Percentiles rank a stretch among this genome's conserved stretches.
These are phyloP conservation scores for Rosa chinensis DNA, from an alignment of 306 rosid species.

Conservation along the genomic window DNA sequence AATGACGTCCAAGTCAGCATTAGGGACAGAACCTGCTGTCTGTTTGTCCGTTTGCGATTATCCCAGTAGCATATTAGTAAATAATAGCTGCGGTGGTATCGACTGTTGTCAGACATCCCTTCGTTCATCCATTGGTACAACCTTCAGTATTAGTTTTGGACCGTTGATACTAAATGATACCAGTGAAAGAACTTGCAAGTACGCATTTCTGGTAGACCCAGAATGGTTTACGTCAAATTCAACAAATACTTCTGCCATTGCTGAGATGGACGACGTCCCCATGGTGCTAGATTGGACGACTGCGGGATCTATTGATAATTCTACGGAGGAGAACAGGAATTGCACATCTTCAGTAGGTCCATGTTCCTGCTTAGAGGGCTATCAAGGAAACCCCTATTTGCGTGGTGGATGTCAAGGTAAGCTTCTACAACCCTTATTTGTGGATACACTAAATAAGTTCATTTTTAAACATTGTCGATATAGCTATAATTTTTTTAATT, in stretches of 20 bases:
- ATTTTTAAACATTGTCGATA: no score
- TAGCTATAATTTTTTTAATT: no score
- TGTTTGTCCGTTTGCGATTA: neutral
- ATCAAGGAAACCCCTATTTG: slow-evolving; percentile 16
- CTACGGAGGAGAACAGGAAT: no score
- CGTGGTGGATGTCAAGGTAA: slow-evolving; percentile 7
- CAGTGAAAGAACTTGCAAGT: neutral
- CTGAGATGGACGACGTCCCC: neutral
- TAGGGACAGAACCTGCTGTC: no score
- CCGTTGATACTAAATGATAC: no score
- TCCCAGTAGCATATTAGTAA: neutral
- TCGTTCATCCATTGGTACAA: neutral
- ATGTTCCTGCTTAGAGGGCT: neutral
- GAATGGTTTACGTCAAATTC: slow-evolving; percentile 1
- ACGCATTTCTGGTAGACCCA: slow-evolving; percentile 6
- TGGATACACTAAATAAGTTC: no score
- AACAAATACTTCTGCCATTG: neutral
- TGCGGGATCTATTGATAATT: neutral
- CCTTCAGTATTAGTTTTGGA: neutral
- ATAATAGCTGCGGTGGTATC: neutral
- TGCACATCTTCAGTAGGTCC: neutral
- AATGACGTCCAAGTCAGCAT: neutral
- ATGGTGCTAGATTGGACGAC: slow-evolving; percentile 3
- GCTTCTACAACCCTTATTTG: neutral
- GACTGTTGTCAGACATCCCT: slow-evolving; percentile 10